Evolutionary conservation across 352 stramenopile species (phyloP).

Genomic region (Elongisporangium senticosum): DNA sequence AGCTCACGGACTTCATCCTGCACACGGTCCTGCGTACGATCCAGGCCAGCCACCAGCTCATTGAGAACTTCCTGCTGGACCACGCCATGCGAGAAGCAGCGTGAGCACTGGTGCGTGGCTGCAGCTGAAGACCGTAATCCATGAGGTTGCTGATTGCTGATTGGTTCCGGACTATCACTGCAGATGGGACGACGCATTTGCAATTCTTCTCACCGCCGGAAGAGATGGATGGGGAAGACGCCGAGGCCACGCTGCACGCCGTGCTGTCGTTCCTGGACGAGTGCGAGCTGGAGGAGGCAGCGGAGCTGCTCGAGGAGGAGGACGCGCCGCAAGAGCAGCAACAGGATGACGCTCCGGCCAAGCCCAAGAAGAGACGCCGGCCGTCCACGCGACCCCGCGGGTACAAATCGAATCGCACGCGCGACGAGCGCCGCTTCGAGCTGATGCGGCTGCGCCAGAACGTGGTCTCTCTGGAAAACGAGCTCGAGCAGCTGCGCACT

Average conservation of each 20-base stretch:
- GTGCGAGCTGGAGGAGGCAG: constrained; percentile 15
- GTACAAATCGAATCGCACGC: constrained; percentile 28
- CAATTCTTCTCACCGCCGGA: background rate
- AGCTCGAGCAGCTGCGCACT: constrained; percentile 15
- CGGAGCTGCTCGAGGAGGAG: background rate
- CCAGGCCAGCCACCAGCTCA: constrained; percentile 38
- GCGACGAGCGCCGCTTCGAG: constrained; percentile 26
- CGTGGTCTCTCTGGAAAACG: constrained; percentile 23
- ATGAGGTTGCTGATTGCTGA: background rate
- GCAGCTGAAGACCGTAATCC: no score
- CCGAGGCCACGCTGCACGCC: constrained; percentile 27
- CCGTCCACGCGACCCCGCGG: constrained; percentile 8
- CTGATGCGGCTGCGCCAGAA: constrained; percentile 22
- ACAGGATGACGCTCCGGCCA: background rate
- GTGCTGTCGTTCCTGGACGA: constrained; percentile 35
- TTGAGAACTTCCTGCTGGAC: constrained; percentile 45
- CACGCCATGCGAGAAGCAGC: constrained; percentile 13
- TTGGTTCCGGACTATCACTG: background rate
- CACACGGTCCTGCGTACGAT: constrained; percentile 28
- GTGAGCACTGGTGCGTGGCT: no score
- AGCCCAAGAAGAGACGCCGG: constrained; percentile 13
- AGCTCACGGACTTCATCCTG: constrained; percentile 35
- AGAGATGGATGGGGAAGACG: constrained; percentile 10
- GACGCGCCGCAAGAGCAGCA: background rate
- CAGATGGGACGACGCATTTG: background rate